Evolutionary conservation across 495 filamentous ascomycete genomes (phyloP), one percentile per base, ranked within the genome.

Genomic region (Tuber borchii): DNA sequence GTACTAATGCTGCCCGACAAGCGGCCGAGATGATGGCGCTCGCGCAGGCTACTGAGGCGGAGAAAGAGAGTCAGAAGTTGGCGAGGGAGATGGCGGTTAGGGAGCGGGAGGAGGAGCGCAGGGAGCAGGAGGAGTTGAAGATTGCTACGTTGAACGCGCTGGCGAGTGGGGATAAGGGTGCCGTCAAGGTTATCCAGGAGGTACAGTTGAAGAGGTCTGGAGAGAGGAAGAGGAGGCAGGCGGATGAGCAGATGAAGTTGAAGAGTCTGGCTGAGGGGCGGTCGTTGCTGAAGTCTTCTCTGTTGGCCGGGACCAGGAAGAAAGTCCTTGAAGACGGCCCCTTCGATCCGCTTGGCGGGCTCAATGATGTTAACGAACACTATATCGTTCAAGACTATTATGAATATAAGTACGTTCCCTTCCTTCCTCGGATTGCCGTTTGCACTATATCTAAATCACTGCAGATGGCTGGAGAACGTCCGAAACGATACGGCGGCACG

Each of bases 331-430:
- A 87, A n/a, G 90, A 92, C 81, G 90, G 91, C 76, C 90, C 92
- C 2, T 97, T 95, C 83, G 94, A 98, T 87, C 91, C 95, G 2
- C 95, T 97, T 81, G 93, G 90, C 9, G 95, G 93, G 0, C 78
- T 93, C 73, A 87, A 88, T 31, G 88, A 92, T 72, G 85, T 86
- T 77, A 89, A 89, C 45, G 87, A 92, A 79, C 90, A 93, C 80
- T 95, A 91, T 82, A 84, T 87, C 26, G 79, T 94, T n/a, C 88
- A 88, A 80, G 84, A 88, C 37, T 84, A 87, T 61, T 97, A 97
- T 79, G 78, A 81, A 17, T 86, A 86, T 76, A 84, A 85, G 61
- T 79, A 40, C 46, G 61, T 71, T 46, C 16, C 19, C 31, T 44
- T 34, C 26, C 26, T 7, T 12, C 68, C 17, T 39, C 6, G 31